phyloP scores from a whole-genome alignment of 768 basidiomycete genomes.

The Mycena alexandri region DNA sequence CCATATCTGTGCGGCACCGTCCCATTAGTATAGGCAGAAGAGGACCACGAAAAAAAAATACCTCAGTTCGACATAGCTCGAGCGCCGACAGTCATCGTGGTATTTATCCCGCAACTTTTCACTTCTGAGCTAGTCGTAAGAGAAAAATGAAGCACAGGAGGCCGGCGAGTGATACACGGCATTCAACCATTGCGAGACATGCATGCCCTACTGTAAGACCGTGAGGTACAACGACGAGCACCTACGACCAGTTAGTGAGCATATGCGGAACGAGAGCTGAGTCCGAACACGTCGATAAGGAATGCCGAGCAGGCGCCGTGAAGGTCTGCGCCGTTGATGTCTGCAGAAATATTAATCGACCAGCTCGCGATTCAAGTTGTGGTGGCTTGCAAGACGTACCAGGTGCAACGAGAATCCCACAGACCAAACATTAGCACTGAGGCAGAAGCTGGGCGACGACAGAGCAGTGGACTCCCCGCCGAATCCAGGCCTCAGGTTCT shows the following conservation, averaged over 20 bases:
- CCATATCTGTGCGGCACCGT: slow-evolving; percentile 64
- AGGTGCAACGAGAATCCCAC: slow-evolving; percentile 56
- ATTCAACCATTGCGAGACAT: slow-evolving; percentile 66
- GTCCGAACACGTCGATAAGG: slow-evolving; percentile 63
- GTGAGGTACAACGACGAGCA: slow-evolving; percentile 64
- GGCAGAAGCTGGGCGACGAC: slow-evolving; percentile 45
- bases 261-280: neutral
- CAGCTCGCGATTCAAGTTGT: too few relatives aligned
- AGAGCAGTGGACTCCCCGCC: slow-evolving; percentile 29
- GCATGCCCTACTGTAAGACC: slow-evolving; percentile 35
- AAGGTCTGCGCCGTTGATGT: slow-evolving; percentile 66
- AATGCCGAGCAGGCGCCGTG: slow-evolving; percentile 71
- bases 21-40: neutral
- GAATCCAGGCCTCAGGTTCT: slow-evolving; percentile 8
- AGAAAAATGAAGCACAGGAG: slow-evolving; percentile 3
- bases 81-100: slow-evolving; percentile 62
- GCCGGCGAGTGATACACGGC: slow-evolving; percentile 72
- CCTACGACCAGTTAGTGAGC: slow-evolving; percentile 42
- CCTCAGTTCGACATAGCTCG: slow-evolving; percentile 65
- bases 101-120: slow-evolving; percentile 64
- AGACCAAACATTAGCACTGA: slow-evolving; percentile 57
- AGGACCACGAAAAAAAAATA: slow-evolving; percentile 37
- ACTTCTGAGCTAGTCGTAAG: slow-evolving; percentile 48
- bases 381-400: too few relatives aligned
- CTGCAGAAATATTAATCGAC: too few relatives aligned